A percentile compares a stretch with the other conserved stretches of the same genome.
Evolutionary conservation across 495 filamentous ascomycete species (phyloP).

Genomic region (Hypoxylon intermedium): DNA sequence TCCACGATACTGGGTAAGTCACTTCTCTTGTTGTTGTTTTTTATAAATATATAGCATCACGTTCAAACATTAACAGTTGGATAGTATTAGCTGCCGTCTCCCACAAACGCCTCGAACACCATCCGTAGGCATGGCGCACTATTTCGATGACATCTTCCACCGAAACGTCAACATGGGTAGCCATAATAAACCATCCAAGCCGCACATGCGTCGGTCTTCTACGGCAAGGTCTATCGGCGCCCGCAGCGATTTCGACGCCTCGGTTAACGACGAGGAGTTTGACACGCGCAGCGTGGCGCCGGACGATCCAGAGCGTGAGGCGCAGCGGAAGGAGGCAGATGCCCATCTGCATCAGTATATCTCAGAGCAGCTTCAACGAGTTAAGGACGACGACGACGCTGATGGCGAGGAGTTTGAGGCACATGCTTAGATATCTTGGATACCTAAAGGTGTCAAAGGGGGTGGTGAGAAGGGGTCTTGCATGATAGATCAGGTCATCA

Average conservation of each 20-base stretch:
- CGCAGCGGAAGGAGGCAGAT: conserved; percentile 62
- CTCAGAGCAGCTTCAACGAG: conserved; percentile 69
- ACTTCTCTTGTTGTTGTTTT: too few relatives aligned
- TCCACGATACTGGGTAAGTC: conserved; percentile 90
- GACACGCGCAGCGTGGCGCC: conserved; percentile 43
- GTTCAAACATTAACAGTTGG: conserved; percentile 28
- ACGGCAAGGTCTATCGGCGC: conserved; percentile 84
- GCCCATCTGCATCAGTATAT: conserved; percentile 75
- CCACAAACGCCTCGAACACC: conserved; percentile 93
- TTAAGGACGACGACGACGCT: conserved; percentile 51
- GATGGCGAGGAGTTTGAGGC: conserved; percentile 62
- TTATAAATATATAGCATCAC: too few relatives aligned
- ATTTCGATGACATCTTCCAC: conserved; percentile 92
- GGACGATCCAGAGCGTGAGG: conserved; percentile 46
- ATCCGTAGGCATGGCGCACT: conserved; percentile 79
- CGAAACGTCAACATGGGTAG: conserved; percentile 48
- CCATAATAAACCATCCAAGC: conserved; percentile 48
- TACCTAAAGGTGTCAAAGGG: neutral
- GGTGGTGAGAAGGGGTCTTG: neutral
- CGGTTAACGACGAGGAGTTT: conserved; percentile 47
- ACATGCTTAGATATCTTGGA: conserved; percentile 41
- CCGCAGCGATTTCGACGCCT: conserved; percentile 76
- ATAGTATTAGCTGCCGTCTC: conserved; percentile 84
- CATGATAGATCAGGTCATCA: neutral
- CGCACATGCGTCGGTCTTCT: conserved; percentile 76